phyloP scores from a whole-genome alignment of 768 basidiomycete species.

The Mycena leptocephala region DNA sequence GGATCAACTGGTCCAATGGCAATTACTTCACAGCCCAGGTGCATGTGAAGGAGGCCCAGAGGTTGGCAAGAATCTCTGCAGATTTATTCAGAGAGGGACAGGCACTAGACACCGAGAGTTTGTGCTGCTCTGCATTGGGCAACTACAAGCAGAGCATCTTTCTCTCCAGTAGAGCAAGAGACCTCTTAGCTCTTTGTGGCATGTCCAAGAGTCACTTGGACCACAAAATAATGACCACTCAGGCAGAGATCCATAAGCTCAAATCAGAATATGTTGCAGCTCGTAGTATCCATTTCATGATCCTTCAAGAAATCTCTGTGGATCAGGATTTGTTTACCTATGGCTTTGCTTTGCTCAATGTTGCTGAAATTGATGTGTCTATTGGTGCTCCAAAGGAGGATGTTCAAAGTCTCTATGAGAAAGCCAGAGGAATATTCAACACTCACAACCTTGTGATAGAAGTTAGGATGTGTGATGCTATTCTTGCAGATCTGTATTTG shows the following conservation, averaged over 20 bases:
- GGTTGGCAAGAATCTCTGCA: neutral
- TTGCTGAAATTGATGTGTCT: neutral
- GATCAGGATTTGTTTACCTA: neutral
- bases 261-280: neutral
- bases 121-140: neutral
- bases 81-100: neutral
- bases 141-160: neutral
- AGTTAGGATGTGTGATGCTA: too few species aligned
- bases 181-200: neutral
- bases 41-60: neutral
- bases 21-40: neutral
- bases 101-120: neutral
- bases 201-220: neutral
- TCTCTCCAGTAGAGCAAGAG: neutral
- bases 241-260: neutral
- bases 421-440: neutral
- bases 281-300: neutral
- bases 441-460: too few species aligned
- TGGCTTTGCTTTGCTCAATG: neutral
- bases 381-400: neutral
- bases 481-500: too few species aligned
- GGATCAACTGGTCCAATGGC: neutral
- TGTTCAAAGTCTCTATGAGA: neutral
- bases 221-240: neutral
- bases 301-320: neutral